phyloP scores from a whole-genome alignment of 1,284 basidiomycete genomes.

The Malassezia obtusa region DNA sequence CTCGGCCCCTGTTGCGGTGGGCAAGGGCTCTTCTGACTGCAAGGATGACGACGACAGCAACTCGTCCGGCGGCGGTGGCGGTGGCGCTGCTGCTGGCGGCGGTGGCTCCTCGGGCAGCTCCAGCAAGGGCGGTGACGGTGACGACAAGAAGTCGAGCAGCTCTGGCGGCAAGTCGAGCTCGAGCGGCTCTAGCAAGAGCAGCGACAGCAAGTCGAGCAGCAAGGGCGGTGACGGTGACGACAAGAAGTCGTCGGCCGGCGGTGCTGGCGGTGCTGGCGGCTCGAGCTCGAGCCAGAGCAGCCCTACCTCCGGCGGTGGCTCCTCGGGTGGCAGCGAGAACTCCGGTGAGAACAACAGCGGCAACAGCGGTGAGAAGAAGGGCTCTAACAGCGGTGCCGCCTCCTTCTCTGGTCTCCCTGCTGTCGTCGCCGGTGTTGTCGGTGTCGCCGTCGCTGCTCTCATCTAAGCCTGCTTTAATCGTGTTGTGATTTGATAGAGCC shows the following conservation, averaged over 20 bases:
- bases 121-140: not conserved
- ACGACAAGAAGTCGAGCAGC: no score
- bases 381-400: constrained; percentile 4
- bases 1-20: constrained; percentile 1
- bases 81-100: constrained; percentile 7
- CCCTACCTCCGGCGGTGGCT: not conserved
- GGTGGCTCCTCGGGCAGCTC: not conserved
- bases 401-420: constrained; percentile 16
- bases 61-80: not conserved
- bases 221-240: no score
- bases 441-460: constrained; percentile 15
- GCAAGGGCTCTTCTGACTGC: not conserved
- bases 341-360: no score
- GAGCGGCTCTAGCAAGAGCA: not conserved
- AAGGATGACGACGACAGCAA: not conserved
- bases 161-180: not conserved
- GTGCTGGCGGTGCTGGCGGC: constrained; percentile 4
- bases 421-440: constrained; percentile 17
- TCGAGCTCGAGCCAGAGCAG: not conserved
- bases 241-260: constrained; percentile 1
- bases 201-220: not conserved
- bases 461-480: constrained; percentile 5
- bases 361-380: not conserved
- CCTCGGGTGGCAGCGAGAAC: not conserved
- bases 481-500: constrained; percentile 3